Percentiles rank a stretch among this genome's conserved stretches.
Evolutionary conservation across 192 early-diverging fungal genomes (phyloP).

Genomic region (Kappamyces sp.): DNA sequence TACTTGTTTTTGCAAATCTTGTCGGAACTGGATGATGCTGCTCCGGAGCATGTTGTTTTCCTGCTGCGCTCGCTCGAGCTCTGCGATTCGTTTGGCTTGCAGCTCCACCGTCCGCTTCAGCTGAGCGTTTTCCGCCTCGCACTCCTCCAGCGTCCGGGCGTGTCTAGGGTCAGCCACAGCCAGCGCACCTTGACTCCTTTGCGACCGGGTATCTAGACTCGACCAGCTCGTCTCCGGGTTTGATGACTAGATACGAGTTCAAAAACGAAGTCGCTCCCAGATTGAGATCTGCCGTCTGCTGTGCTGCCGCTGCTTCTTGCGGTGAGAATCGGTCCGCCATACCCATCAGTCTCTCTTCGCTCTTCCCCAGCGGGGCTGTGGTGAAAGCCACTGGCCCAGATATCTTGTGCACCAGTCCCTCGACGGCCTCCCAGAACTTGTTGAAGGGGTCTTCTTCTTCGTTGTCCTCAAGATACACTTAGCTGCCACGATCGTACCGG

Average conservation of each 20-base stretch:
- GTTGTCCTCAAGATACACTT: conserved; percentile 31
- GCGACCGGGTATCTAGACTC: too few relatives aligned
- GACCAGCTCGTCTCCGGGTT: too few relatives aligned
- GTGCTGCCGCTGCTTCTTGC: too few relatives aligned
- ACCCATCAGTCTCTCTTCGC: conserved; percentile 2
- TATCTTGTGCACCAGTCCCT: conserved; percentile 65
- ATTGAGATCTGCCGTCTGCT: too few relatives aligned
- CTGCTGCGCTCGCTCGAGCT: conserved; percentile 53
- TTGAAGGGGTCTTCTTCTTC: conserved; percentile 76
- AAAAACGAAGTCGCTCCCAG: background rate
- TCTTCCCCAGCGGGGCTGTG: conserved; percentile 41
- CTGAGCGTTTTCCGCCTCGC: conserved; percentile 59
- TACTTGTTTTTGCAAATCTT: conserved; percentile 49
- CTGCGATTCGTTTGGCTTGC: conserved; percentile 44
- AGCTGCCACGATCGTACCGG: background rate
- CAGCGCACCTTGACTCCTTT: too few relatives aligned
- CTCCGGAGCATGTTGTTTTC: conserved; percentile 57
- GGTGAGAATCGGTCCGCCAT: too few relatives aligned
- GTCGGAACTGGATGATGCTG: conserved; percentile 62
- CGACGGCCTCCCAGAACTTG: conserved; percentile 74
- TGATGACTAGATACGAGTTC: conserved; percentile 10
- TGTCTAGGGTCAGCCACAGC: background rate
- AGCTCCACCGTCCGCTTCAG: conserved; percentile 57
- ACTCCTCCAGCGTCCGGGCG: conserved; percentile 58
- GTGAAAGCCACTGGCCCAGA: conserved; percentile 63